Evolutionary conservation across 352 stramenopile species (phyloP), one percentile per base, ranked within the genome.

Genomic region (Phytophthora crassamura): DNA sequence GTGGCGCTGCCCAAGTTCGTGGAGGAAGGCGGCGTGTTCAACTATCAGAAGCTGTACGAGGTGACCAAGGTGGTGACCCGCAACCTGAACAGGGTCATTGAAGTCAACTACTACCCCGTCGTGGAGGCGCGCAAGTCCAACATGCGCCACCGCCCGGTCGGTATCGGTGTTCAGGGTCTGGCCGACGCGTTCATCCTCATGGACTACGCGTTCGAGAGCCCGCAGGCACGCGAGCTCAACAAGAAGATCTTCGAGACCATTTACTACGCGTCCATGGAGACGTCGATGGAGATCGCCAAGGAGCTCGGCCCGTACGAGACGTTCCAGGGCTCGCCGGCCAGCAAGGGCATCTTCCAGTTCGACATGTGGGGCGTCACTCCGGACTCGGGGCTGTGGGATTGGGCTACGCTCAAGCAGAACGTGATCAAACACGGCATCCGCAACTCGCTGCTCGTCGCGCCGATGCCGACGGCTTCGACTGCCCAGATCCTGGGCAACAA

Each of bases 201-300:
- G 83, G 88, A 98, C 65, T 90, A 95, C 63, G 88, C 98, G 45
- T 99, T 99, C 72, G 98, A 99, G 68, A 98, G 89, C 41, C 59
- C 84, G 11, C 59, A 93, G 59, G 97, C 97, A 14, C 72, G 82
- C 6, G 62, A 98, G 55, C 78, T 99, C 15, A 99, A 99, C 88
- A 97, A 95, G 70, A 90, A 99, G 58, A 99, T 99, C 74, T 99
- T 99, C 74, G 98, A 99, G 80, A 99, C 97, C n/a, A 98, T 99
- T 42, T 99, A 99, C 87, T 99, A 94, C 71, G 97, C 88, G 33
- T 90, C 98, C 10, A 94, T 98, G 75, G 93, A 98, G 67, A 95
- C 97, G 14, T 99, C 97, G 34, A 97, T 96, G 74, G 94, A 99
- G 70, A 78, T 99, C 16, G 97, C 98, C 25, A 78, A 90, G 60